Evolutionary conservation across 768 basidiomycete genomes (phyloP).

Genomic region (Pulveroboletus sp.): DNA sequence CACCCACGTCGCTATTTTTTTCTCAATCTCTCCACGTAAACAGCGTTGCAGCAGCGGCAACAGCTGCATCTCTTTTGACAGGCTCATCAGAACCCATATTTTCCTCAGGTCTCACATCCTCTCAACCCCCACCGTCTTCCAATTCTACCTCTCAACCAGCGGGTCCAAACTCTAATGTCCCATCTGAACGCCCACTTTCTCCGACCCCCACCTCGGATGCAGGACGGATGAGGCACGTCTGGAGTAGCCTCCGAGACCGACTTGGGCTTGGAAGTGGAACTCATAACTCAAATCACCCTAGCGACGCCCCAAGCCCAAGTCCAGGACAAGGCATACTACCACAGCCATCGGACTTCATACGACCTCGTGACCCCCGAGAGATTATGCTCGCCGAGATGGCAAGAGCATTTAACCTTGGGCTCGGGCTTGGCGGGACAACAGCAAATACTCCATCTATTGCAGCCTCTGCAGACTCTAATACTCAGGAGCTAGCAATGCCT

Average conservation of each 20-base stretch:
- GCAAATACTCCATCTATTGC: slow-evolving; percentile 1
- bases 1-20: background rate
- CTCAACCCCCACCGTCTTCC: slow-evolving; percentile 18
- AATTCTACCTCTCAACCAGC: slow-evolving; percentile 11
- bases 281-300: slow-evolving; percentile 11
- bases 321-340: slow-evolving; percentile 6
- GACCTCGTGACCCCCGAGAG: slow-evolving; percentile 50
- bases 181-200: slow-evolving; percentile 34
- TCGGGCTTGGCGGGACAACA: slow-evolving; percentile 41
- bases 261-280: slow-evolving; percentile 45
- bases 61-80: slow-evolving; percentile 77
- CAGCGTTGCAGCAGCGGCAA: slow-evolving; percentile 89
- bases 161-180: slow-evolving; percentile 9
- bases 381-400: slow-evolving; percentile 79
- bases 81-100: slow-evolving; percentile 65
- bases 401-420: slow-evolving; percentile 69
- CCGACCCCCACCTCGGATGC: slow-evolving; percentile 38
- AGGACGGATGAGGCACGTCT: slow-evolving; percentile 55
- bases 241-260: slow-evolving; percentile 65
- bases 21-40: background rate
- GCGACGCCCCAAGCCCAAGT: slow-evolving; percentile 5
- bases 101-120: slow-evolving; percentile 48
- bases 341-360: slow-evolving; percentile 9
- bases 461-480: slow-evolving; percentile 4
- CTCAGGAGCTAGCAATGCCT: slow-evolving; percentile 6